Evolutionary conservation across 306 rosid species (phyloP), one percentile per base, ranked within the genome.

Genomic region (Gastrolobium villosum): DNA sequence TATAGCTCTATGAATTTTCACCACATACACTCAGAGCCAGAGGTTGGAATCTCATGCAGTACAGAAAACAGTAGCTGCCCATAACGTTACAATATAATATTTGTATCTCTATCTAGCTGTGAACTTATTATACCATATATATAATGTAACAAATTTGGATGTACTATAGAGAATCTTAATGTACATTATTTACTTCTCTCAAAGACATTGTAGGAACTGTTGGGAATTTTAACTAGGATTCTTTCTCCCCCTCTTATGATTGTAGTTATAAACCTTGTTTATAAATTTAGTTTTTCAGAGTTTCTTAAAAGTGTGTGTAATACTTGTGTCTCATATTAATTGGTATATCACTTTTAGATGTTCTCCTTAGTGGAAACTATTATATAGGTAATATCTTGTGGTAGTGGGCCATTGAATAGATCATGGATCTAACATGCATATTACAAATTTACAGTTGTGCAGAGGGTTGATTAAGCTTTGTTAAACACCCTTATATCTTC

Each of bases 1-100:
- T 48, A 90, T 90, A 28, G 56, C 84, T 76, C 62, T 70, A 81
- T 65, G 86, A 88, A 88, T 68, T 62, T 76, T 5, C 65, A 10
- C 68, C 40, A 50, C 31, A 62, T 79, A n/a, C 10, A 37, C 34
- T 32, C 68, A 77, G 43, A 63, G 13, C 1, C 40, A n/a, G 26
- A 20, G 26, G 26, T 20, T 63, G 53, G 76, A 84, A 40, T 74
- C 77, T 74, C 81, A 74, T 78, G 81, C 86, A 81, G 43, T 52
- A 74, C 65, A 78, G n/a, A 14, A 66, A 36, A 66, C 82, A 68
- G 49, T 39, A 44, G 8, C 77, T 77, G 48, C 81, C 81, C 79
- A 83, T 78, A 15, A 65, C 63, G 44, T 71, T 76, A 70, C 26
- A 62, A 30, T 69, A 49, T 39, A 73, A 3, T 30, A 6, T 75